Base-by-base conservation (phyloP, 139 green algal genomes). In the Chlamydomonas sp. region DNA sequence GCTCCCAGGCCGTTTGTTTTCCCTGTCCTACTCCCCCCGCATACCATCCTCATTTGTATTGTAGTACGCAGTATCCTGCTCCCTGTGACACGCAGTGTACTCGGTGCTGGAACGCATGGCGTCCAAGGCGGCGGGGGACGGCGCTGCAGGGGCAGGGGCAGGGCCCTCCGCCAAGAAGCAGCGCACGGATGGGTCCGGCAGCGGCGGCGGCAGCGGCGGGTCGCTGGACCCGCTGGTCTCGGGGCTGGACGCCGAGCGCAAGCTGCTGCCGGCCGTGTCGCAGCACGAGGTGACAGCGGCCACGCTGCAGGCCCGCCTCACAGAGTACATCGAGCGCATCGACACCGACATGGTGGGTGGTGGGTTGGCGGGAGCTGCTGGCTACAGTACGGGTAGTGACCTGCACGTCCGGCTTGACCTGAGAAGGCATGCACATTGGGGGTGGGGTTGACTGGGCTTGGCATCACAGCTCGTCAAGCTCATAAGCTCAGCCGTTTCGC, bases 281-380 rank as follows among this genome's bases (percentile, higher is more conserved):
- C 66, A 10, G 16, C 88, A 93, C 16, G 86, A 94, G 68, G 79
- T 94, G 68, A 62, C 78, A 5, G 73, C 59, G 83, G 85, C 89
- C 3, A 94, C 83, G 5, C 88, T 99, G 80, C 86, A 85, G 49
- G 49, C 86, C 20, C 93, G 92, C 80, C 95, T 99, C 31, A 91
- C 85, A 4, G 94, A 98, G 87, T 94, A 99, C 86, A 97, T 99
- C 58, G 96, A 99, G 85, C 93, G 95, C 61, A 97, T 99, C 10
- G 96, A 98, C 91, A 96, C 91, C 9, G 96, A 98, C 91, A 94
- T 97, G 96, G 95, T 96, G 91, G 58, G 94, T 63, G 6, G 66
- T 5, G 67, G 59, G 59, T 80, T 71, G 78, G 31, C 31, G 31
- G 31, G 31, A 49, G 31, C 31, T 49, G 31, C 31, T 49, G 31